A percentile compares a stretch with the other conserved stretches of the same genome.
Evolutionary conservation across 2,329 filamentous ascomycete species (phyloP).

Genomic region (Nemania serpens): DNA sequence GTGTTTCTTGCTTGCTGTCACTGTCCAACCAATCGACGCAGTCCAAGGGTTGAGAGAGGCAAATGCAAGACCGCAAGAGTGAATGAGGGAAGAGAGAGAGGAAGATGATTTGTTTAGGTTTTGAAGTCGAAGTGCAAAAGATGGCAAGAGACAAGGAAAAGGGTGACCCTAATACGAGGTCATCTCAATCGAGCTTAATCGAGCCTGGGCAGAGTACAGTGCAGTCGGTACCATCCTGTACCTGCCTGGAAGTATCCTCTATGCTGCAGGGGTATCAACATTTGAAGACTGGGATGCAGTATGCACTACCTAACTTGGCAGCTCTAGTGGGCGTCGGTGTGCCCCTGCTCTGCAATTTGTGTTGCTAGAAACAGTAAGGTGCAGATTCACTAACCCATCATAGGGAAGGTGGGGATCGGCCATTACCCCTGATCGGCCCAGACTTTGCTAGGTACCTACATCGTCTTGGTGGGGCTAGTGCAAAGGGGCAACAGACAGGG

Average conservation of each 20-base stretch:
- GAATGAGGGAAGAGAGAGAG: conserved; percentile 18
- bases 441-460: neutral
- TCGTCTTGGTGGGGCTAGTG: neutral
- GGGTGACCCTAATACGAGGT: conserved; percentile 29
- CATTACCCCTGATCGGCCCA: conserved; percentile 11
- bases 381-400: neutral
- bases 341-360: conserved; percentile 6
- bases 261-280: neutral
- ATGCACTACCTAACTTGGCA: conserved; percentile 15
- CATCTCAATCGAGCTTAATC: conserved; percentile 17
- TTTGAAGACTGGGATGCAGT: neutral
- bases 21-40: conserved; percentile 29
- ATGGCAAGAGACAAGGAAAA: conserved; percentile 25
- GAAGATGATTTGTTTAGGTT: conserved; percentile 1
- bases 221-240: neutral
- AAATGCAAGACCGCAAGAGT: conserved; percentile 18
- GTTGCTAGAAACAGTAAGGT: conserved; percentile 10
- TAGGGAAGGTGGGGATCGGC: conserved; percentile 3
- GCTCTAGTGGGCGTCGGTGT: conserved; percentile 5
- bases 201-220: conserved; percentile 7
- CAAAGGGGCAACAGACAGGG: neutral
- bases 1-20: conserved; percentile 25
- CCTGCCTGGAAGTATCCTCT: neutral
- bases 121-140: conserved; percentile 16
- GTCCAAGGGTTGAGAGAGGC: conserved; percentile 10